These are phyloP conservation scores for Stephania japonica DNA, from an alignment of 164 flowering plant species.

Conservation along the genomic window DNA sequence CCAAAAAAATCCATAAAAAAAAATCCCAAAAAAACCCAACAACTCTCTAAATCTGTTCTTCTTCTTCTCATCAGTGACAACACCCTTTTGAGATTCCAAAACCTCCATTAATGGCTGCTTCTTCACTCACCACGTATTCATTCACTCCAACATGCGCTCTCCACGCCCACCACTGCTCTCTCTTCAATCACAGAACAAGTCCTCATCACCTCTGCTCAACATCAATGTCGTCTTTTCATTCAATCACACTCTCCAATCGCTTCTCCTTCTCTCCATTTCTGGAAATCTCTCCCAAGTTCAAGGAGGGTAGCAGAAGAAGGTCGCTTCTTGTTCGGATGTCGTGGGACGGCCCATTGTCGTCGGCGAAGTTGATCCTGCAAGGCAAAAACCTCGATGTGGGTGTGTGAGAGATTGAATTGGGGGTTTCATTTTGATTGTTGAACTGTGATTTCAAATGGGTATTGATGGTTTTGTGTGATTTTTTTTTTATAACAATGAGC, in stretches of 20 bases:
- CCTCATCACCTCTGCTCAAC: not conserved
- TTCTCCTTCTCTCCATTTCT: slow-evolving; percentile 16
- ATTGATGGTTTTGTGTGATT: not conserved
- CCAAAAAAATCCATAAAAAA: too few relatives aligned
- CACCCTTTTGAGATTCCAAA: not conserved
- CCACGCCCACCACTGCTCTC: not conserved
- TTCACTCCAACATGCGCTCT: slow-evolving; percentile 4
- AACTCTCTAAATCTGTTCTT: too few relatives aligned
- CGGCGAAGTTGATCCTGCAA: slow-evolving; percentile 74
- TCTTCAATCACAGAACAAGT: slow-evolving; percentile 3
- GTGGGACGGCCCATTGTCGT: slow-evolving; percentile 86
- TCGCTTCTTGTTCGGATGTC: slow-evolving; percentile 46
- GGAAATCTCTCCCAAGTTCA: not conserved
- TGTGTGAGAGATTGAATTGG: slow-evolving; percentile 34
- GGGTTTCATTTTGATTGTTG: not conserved
- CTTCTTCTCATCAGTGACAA: not conserved
- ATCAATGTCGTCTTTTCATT: slow-evolving; percentile 16
- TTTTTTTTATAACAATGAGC: too few relatives aligned
- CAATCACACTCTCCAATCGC: slow-evolving; percentile 14
- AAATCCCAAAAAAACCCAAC: not conserved
- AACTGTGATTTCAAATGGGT: not conserved
- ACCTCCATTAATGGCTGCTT: slow-evolving; percentile 16
- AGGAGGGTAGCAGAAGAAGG: not conserved
- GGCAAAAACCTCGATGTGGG: slow-evolving; percentile 69
- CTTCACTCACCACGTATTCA: slow-evolving; percentile 9